phyloP scores from a whole-genome alignment of 2,329 filamentous ascomycete species.

The Chaetothyriales sp. region DNA sequence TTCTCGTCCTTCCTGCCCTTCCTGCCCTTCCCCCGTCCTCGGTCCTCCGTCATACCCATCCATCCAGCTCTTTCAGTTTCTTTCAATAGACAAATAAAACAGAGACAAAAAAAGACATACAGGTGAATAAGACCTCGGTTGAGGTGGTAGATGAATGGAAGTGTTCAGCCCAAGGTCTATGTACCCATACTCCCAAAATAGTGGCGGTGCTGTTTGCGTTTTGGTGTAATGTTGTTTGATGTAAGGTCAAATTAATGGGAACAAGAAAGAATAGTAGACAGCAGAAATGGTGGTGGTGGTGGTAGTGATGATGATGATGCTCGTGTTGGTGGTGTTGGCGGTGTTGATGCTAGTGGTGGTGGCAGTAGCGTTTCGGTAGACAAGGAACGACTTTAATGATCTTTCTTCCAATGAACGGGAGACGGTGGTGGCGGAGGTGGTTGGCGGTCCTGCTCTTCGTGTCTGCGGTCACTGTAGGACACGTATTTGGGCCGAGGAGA shows the following conservation, averaged over 20 bases:
- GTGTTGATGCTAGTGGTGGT: neutral
- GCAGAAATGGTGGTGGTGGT: neutral
- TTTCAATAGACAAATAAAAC: neutral
- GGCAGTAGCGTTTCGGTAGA: no score
- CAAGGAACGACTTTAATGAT: constrained; percentile 6
- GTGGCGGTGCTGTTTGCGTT: neutral
- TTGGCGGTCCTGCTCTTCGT: constrained; percentile 8
- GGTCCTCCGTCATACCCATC: no score
- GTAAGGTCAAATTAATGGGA: no score
- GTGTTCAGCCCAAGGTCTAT: neutral
- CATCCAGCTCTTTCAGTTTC: no score
- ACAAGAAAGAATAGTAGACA: neutral
- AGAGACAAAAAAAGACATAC: neutral
- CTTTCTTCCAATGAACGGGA: constrained; percentile 13
- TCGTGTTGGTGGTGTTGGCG: neutral
- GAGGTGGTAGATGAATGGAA: neutral
- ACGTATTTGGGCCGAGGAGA: constrained; percentile 22
- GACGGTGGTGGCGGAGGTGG: constrained; percentile 14
- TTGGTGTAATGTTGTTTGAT: neutral
- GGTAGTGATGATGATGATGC: neutral
- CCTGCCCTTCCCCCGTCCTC: neutral
- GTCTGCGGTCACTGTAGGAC: constrained; percentile 15
- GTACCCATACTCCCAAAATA: neutral
- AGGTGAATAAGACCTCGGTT: neutral
- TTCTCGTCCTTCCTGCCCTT: no score